Conservation (phyloP, 2,329 filamentous ascomycete genomes). For the Colletotrichum liaoningense region DNA sequence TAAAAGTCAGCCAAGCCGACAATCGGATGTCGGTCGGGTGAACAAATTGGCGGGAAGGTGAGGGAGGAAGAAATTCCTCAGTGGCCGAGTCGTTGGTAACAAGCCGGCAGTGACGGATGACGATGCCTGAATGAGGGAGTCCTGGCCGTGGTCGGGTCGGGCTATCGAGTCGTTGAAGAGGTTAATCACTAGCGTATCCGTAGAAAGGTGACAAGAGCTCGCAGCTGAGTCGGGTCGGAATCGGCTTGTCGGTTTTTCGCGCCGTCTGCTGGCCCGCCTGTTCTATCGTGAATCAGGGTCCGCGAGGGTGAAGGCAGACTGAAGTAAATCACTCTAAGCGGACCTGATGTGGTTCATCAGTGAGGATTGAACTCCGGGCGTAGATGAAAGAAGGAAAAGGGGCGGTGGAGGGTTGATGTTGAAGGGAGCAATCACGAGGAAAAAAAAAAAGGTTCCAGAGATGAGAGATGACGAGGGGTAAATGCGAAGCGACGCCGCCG, state of each 20-base stretch:
- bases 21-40: neutral
- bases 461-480: constrained; percentile 4
- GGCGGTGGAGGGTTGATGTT: neutral
- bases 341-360: neutral
- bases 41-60: neutral
- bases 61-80: neutral
- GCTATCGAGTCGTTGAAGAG: neutral
- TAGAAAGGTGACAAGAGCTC: neutral
- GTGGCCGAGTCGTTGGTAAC: neutral
- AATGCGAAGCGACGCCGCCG: neutral
- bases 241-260: constrained; percentile 2
- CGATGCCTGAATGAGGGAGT: neutral
- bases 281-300: no score
- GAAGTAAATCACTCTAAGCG: neutral
- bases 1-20: constrained; percentile 10
- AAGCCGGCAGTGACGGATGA: neutral
- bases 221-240: constrained; percentile 3
- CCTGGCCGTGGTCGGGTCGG: neutral
- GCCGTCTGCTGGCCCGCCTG: neutral
- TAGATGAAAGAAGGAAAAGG: neutral
- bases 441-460: neutral
- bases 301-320: neutral
- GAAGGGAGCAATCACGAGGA: constrained; percentile 12
- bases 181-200: neutral
- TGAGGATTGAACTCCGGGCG: neutral